Evolutionary conservation across 768 basidiomycete genomes (phyloP), one percentile per base, ranked within the genome.

Genomic region (Boletus fagicola): DNA sequence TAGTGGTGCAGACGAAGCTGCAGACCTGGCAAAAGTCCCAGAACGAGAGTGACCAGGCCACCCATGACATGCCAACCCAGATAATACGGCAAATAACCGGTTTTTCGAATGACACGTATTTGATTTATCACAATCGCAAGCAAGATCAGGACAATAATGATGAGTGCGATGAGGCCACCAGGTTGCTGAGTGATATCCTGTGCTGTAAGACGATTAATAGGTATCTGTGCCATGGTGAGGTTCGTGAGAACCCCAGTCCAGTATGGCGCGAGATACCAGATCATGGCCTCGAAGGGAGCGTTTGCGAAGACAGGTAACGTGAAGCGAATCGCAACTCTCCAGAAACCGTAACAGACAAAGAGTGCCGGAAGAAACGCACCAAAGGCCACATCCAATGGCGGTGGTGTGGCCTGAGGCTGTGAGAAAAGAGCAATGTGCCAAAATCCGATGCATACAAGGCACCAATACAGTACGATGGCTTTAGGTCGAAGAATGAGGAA

Each of bases 401-500:
- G 91, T 36, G 89, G 87, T 7, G 77, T 78, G 1, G 76, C 78
- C 46, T 75, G 81, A 7, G 88, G 87, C 64, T 93, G 87, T 10
- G 88, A 88, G 64, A 92, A 92, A 40, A 94, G 80, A 0, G 83
- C 76, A 53, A 92, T 77, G 62, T 94, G 91, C 92, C 92, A 94
- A 68, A 83, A 94, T 2, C 91, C 88, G 45, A 90, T 88, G 74
- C 84, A 90, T 7, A 90, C 83, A n/a, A 91, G 76, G 64, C 80
- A 85, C 87, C 88, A 90, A 71, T 79, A 91, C 3, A 84, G 71
- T 33, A 90, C 74, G 59, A 90, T 78, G 3, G 87, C 77, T 64
- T 77, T 83, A 2, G 89, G 89, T 16, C 89, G 85, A 46, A 94
- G 76, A 48, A 94, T 62, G 40, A 90, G 75, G 69, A 90, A 91